Evolutionary conservation across 2,329 filamentous ascomycete species (phyloP), one percentile per base, ranked within the genome.

Genomic region (Phialocephala sp.): DNA sequence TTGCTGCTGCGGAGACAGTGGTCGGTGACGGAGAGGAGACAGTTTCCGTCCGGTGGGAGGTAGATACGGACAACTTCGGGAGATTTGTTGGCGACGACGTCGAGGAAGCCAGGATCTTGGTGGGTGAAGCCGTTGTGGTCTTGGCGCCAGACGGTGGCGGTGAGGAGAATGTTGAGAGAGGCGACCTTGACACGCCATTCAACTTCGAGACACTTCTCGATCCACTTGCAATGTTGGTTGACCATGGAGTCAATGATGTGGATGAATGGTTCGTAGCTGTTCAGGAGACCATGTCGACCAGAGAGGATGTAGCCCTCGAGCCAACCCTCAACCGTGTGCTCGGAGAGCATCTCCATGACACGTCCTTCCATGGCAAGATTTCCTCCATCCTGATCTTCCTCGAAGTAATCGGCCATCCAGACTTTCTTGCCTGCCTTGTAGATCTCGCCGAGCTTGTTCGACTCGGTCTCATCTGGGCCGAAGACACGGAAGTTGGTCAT

Each of bases 231-330:
- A 79, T 94, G 91, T 80, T 92, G 91, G 76, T 92, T 93, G 66
- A 94, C 91, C 91, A 94, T 94, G 1, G 89, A 92, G 77, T 93
- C 90, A 72, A 94, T 92, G 72, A 94, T 87, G 74, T 93, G 90
- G 66, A 93, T 91, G 75, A 94, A 94, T 0, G 91, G 90, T 77
- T 94, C 91, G 79, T 94, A 94, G 75, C 88, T 91, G 83, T 93
- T 93, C 66, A 94, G 84, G 66, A 94, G 76, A 14, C 91, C 91
- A 70, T 93, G 91, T 5, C 91, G 85, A 35, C 91, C 91, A 62
- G 87, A 91, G 2, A 94, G 82, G 50, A 92, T 79, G 75, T 93
- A 94, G 2, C 91, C 91, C 80, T 94, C 91, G 18, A 94, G 82
- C 91, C 91, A 94, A 32, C 90, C 91, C 77, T 94, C 91, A 66